Conservation (phyloP, 495 filamentous ascomycete genomes). For the Aspergillus carlsbadensis region DNA sequence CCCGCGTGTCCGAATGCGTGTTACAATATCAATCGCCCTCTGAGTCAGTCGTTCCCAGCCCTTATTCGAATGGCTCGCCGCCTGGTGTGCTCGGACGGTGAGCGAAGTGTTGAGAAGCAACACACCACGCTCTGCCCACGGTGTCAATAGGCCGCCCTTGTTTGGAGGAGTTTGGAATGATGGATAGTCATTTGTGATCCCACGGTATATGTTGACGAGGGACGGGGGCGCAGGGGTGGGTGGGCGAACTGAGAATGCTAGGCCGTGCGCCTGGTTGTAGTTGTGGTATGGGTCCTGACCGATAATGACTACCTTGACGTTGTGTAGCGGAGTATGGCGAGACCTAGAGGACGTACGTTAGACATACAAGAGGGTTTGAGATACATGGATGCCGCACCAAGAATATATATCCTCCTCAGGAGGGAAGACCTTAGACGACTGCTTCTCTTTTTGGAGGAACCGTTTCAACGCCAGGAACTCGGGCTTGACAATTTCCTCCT, state of each 20-base stretch:
- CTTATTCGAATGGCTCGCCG: constrained; percentile 75
- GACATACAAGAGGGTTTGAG: background rate
- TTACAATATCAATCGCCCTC: constrained; percentile 82
- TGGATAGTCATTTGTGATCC: constrained; percentile 84
- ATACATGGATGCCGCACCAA: constrained; percentile 59
- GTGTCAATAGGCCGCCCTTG: constrained; percentile 75
- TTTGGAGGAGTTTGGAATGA: constrained; percentile 71
- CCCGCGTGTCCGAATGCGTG: constrained; percentile 66
- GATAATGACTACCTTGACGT: constrained; percentile 83
- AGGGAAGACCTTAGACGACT: constrained; percentile 76
- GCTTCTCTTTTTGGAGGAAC: constrained; percentile 78
- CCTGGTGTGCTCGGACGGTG: constrained; percentile 83
- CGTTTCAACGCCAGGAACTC: constrained; percentile 85
- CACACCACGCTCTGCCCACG: constrained; percentile 91
- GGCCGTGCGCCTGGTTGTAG: constrained; percentile 89
- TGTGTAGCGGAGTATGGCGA: constrained; percentile 81
- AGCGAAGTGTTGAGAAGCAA: constrained; percentile 90
- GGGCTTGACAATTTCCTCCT: constrained; percentile 72
- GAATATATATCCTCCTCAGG: constrained; percentile 88
- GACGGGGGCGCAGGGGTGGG: constrained; percentile 86
- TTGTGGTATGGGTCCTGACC: constrained; percentile 99
- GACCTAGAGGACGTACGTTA: constrained; percentile 54
- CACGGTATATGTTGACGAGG: constrained; percentile 87
- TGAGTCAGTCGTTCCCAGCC: constrained; percentile 96
- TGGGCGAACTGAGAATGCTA: constrained; percentile 90